Conservation (phyloP, 108 stramenopile species). For the Pelagomonas calceolata region DNA sequence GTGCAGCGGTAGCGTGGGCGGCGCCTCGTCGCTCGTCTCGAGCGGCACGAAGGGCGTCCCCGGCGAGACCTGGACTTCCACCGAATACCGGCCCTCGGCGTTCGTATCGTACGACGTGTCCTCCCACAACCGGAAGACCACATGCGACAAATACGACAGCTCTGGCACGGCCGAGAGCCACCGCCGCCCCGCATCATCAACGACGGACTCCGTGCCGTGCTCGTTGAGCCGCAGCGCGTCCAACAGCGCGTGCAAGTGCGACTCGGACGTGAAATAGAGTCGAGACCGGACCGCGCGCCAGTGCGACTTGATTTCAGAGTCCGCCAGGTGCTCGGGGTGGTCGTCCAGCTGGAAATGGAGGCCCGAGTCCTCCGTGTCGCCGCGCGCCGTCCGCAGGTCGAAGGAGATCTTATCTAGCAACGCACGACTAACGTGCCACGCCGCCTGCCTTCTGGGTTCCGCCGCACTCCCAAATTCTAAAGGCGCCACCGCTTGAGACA, state of each 20-base stretch:
- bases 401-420: conserved; percentile 87
- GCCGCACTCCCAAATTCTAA: conserved; percentile 90
- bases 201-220: not conserved
- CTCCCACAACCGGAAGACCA: conserved; percentile 92
- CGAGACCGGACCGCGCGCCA: conserved; percentile 89
- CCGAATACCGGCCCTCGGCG: conserved; percentile 50
- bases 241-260: conserved; percentile 85
- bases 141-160: conserved; percentile 88
- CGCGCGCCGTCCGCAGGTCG: conserved; percentile 67
- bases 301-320: conserved; percentile 86
- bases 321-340: conserved; percentile 77
- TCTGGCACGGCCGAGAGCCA: conserved; percentile 62
- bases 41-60: conserved; percentile 46
- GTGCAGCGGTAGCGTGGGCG: not conserved
- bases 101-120: conserved; percentile 55
- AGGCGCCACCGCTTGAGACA: conserved; percentile 90
- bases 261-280: conserved; percentile 91
- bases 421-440: conserved; percentile 72
- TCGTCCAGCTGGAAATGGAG: conserved; percentile 39
- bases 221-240: conserved; percentile 73
- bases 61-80: conserved; percentile 67
- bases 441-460: conserved; percentile 69
- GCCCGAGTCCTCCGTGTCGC: conserved; percentile 69
- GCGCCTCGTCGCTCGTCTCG: not conserved
- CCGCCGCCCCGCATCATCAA: not conserved